Evolutionary conservation across 805 yeast species (phyloP), one percentile per base, ranked within the genome.

Genomic region (Jamesozyma gamospora): DNA sequence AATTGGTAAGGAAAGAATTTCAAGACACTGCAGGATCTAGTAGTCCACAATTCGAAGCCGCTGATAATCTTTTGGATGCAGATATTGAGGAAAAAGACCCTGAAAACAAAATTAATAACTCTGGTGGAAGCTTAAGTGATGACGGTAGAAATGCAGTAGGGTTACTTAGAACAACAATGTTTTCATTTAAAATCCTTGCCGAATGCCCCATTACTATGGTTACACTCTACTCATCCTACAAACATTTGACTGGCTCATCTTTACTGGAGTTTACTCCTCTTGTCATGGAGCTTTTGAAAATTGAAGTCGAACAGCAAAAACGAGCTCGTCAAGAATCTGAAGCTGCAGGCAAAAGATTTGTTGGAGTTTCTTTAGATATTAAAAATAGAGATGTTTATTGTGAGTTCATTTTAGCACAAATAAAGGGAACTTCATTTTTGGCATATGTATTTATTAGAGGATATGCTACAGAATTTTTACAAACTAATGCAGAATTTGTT

Each of bases 121-220:
- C 29, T 26, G 31, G 29, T 17, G 28, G 29, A 10, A 32, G 31
- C 15, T 32, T 37, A 7, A 32, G 18, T 10, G 34, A 34, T 17
- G 32, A 39, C 26, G 16, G 15, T 13, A 31, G 9, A 24, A 28
- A 35, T 15, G 16, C 35, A 24, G 25, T 43, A 9, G 77, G 77
- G 42, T 65, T 71, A 2, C 66, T 87, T 39, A 71, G 72, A 33
- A 74, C 72, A 45, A 81, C 95, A 4, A 73, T 84, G 72, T 70
- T 60, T 47, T 87, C 96, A 1, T 90, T 92, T 70, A 88, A 87
- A 56, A 85, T 90, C 12, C 71, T 92, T 43, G 84, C 95, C 0
- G 99, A 92, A 59, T 88, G 97, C 56, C 99, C 99, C 9, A 90
- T 92, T 30, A 87, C 95, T 4, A 82, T 92, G 79, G 98, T 92